Evolutionary conservation across 208 protist species (phyloP), one percentile per base, ranked within the genome.

Genomic region (Crithidia thermophila): DNA sequence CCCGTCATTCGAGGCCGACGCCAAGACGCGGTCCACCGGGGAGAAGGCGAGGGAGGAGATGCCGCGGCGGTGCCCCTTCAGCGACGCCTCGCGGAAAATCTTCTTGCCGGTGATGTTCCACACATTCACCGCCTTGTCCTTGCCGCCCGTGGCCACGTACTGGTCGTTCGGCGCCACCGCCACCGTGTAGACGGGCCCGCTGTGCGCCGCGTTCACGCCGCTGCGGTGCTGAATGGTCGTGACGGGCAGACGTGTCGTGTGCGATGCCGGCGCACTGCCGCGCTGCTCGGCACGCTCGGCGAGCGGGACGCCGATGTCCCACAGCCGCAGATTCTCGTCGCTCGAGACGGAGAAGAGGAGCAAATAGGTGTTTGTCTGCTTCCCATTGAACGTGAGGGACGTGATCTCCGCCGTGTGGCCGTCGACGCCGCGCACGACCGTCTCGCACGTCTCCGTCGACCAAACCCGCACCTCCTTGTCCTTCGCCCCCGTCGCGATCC

Each of bases 131-230:
- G 67, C 37, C 70, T 95, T 94, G 67, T 98, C 94, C 77, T 96
- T 95, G 33, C 94, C 91, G 16, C 85, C 91, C 3, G 94, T 94
- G 31, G 91, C 90, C 2, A 97, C 84, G 68, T 89, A 88, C 73
- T 97, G 90, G 61, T 94, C 94, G 79, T 96, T 95, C 8, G 91
- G 91, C 3, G 88, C 75, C 0, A 97, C 85, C 10, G 84, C 90
- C 20, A 96, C 42, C 16, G 84, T 68, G 65, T 91, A 89, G 52
- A 98, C 87, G 11, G 80, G 74, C 21, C 88, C 88, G 28, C 75
- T 79, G 81, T 98, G 94, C 4, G 88, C 91, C 16, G 74, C 56
- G 45, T 86, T 91, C 42, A 96, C 75, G 27, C 90, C 90, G 21
- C 81, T 79, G 52, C 76, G 73, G 70, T 92, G 77, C 40, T 73